These are phyloP conservation scores for Chlamydomonas incerta DNA, from an alignment of 139 green algal species.

Conservation along the genomic window DNA sequence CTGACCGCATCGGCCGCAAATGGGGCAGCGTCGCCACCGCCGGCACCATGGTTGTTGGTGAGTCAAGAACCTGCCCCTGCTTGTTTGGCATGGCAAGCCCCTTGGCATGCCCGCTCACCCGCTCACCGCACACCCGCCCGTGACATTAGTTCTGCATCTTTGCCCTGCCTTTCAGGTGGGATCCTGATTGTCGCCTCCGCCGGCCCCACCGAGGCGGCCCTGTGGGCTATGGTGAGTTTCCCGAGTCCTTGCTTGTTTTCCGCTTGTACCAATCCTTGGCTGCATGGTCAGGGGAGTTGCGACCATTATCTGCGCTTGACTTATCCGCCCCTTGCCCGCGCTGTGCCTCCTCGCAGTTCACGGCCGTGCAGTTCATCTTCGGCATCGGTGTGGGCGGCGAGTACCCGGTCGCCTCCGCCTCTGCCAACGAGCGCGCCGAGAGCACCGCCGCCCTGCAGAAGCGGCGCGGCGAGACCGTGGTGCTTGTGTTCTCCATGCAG, in stretches of 20 bases:
- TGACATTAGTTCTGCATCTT: too few species aligned
- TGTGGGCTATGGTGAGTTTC: slow-evolving; percentile 39
- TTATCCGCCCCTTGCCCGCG: too few species aligned
- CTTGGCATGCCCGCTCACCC: too few species aligned
- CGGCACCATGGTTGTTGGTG: slow-evolving; percentile 26
- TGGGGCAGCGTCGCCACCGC: slow-evolving; percentile 17
- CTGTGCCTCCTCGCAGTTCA: too few species aligned
- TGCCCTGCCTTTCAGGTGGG: not conserved
- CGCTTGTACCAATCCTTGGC: too few species aligned
- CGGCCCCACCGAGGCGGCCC: slow-evolving; percentile 1
- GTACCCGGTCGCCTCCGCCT: slow-evolving; percentile 84
- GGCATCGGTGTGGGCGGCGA: slow-evolving; percentile 72
- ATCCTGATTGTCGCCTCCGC: slow-evolving; percentile 28
- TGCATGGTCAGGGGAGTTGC: too few species aligned
- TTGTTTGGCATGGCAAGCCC: not conserved
- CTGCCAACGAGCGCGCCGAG: slow-evolving; percentile 82
- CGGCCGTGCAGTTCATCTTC: slow-evolving; percentile 48
- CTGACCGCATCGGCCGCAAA: slow-evolving; percentile 27
- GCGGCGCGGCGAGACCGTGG: slow-evolving; percentile 59
- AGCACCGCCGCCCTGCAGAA: slow-evolving; percentile 57
- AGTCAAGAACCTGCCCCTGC: too few species aligned
- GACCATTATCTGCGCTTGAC: too few species aligned
- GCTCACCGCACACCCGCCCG: too few species aligned
- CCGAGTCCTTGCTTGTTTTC: too few species aligned
- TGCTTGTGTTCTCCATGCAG: slow-evolving; percentile 70